These are phyloP conservation scores for Benincasa hispida DNA, from an alignment of 306 rosid species.

Conservation along the genomic window DNA sequence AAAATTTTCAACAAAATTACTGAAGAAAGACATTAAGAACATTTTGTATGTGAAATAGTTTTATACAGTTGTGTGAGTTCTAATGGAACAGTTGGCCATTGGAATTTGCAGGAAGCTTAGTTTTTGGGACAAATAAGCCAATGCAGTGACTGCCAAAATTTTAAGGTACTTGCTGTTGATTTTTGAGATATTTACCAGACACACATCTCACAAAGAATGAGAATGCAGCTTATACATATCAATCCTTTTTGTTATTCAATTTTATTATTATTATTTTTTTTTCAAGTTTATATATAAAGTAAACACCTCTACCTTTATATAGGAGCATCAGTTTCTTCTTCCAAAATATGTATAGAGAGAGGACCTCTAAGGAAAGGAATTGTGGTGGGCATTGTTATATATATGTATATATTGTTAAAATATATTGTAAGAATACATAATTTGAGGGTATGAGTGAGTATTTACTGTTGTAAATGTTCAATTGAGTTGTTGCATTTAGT, in stretches of 20 bases:
- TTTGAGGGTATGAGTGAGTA: neutral
- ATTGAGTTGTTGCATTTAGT: neutral
- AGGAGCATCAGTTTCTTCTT: neutral
- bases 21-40: neutral
- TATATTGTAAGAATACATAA: neutral
- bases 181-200: neutral
- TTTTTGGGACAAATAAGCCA: conserved; percentile 35
- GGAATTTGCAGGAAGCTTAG: conserved; percentile 43
- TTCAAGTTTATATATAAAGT: neutral
- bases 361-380: neutral
- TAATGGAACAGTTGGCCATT: neutral
- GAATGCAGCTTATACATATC: neutral
- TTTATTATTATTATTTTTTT: neutral
- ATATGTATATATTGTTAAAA: neutral
- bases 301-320: neutral
- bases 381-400: neutral
- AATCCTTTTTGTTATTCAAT: neutral
- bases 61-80: neutral
- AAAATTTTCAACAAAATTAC: neutral
- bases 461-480: neutral
- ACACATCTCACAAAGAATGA: neutral
- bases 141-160: conserved; percentile 3
- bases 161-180: neutral
- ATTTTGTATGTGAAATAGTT: neutral
- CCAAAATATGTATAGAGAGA: conserved; percentile 1